Base-by-base conservation (phyloP, 1,139 yeast genomes). In the Hansenula lynferdii region DNA sequence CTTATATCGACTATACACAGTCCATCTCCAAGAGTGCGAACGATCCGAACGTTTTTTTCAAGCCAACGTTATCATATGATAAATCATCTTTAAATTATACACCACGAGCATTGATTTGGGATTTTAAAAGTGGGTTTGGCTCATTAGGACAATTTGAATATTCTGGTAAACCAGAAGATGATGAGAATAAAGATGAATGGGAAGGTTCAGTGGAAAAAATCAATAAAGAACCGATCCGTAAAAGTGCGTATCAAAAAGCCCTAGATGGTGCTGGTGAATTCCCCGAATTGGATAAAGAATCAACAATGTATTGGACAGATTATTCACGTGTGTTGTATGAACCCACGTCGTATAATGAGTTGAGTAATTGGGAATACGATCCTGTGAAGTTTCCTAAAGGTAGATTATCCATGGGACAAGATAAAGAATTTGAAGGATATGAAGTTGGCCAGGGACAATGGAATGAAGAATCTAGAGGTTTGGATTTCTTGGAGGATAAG, bases 51-150 rank as follows among this genome's bases (percentile, higher is more conserved):
- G 69, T 74, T 4, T 68, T 70, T 44, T 67, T 69, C 56, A 65
- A 67, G 40, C 65, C 66, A 24, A 73, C 67, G 38, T 55, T 58
- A 42, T 61, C 64, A 19, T 45, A 51, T 5, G 50, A 59, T n/a
- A 54, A 63, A 2, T 62, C 70, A 24, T 62, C 74, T 1, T 69
- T 72, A n/a, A 82, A 82, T 36, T 87, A 79, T 55, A 70, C 82
- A 12, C 97, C 98, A 1, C 63, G 97, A 39, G 77, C 87, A 0
- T 54, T 89, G 35, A 55, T 89, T 12, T 87, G 90, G 77, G 97
- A 92, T 48, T 72, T 80, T 23, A 63, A 67, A 18, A 75, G 78
- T 34, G 92, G 90, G 0, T 70, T 67, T 51, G 92, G 92, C 0
- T 61, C 84, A 0, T 57, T 81, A 36, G 72, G 75, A 6, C 70